These are phyloP conservation scores for Candida sp. DNA, from an alignment of 1,139 yeast species.

Conservation along the genomic window DNA sequence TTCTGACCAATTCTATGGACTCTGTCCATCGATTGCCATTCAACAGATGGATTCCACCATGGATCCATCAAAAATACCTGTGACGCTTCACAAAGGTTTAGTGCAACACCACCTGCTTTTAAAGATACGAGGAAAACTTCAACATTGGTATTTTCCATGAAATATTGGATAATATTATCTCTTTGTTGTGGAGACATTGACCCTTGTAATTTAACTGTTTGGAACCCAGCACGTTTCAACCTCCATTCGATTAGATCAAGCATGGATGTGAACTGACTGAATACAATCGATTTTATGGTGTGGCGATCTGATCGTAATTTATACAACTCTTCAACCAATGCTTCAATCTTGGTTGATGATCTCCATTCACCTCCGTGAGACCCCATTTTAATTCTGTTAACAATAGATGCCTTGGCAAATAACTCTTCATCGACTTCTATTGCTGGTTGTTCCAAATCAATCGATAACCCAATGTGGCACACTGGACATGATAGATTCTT, in stretches of 20 bases:
- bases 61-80: slow-evolving; percentile 95
- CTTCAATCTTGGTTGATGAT: slow-evolving; percentile 95
- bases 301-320: slow-evolving; percentile 80
- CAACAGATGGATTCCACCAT: slow-evolving; percentile 99
- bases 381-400: slow-evolving; percentile 79
- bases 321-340: slow-evolving; percentile 88
- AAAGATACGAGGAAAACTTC: slow-evolving; percentile 92
- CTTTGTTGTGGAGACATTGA: slow-evolving; percentile 96
- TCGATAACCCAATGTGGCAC: slow-evolving; percentile 88
- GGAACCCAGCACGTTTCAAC: slow-evolving; percentile 87
- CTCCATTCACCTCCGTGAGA: slow-evolving; percentile 77
- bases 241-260: slow-evolving; percentile 95
- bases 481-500: slow-evolving; percentile 83
- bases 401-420: slow-evolving; percentile 77
- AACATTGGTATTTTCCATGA: slow-evolving; percentile 88
- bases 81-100: slow-evolving; percentile 93
- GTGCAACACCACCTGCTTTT: slow-evolving; percentile 98
- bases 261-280: slow-evolving; percentile 97
- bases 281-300: slow-evolving; percentile 93
- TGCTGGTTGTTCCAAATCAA: slow-evolving; percentile 86
- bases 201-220: slow-evolving; percentile 91
- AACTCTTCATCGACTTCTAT: slow-evolving; percentile 67
- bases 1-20: slow-evolving; percentile 97
- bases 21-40: slow-evolving; percentile 98
- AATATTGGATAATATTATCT: slow-evolving; percentile 84